A percentile compares a stretch with the other conserved stretches of the same genome.
Conservation (phyloP, 805 yeast species). For the Candida arabinofermentans region DNA sequence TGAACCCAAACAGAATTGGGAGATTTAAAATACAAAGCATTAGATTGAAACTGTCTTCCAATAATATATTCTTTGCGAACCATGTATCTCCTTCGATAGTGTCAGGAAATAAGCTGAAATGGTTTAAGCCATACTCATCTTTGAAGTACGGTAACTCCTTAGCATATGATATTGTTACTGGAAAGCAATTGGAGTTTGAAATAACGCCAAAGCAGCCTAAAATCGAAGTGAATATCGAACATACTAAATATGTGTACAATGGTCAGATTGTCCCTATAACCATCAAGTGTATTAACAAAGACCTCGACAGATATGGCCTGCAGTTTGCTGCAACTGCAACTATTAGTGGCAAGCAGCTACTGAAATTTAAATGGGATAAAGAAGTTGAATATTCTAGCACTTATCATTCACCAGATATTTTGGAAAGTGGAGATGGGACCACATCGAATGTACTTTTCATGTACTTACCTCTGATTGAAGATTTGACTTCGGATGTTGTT, state of each 20-base stretch:
- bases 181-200: constrained; percentile 19
- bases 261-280: constrained; percentile 30
- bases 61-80: constrained; percentile 14
- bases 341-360: constrained; percentile 8
- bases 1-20: constrained; percentile 23
- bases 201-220: constrained; percentile 39
- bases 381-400: constrained; percentile 5
- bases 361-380: constrained; percentile 18
- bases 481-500: constrained; percentile 9
- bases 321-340: constrained; percentile 15
- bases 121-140: constrained; percentile 7
- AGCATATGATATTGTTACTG: constrained; percentile 13
- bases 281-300: constrained; percentile 28
- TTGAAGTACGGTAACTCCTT: neutral
- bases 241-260: constrained; percentile 25
- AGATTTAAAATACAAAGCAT: constrained; percentile 20
- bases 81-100: constrained; percentile 5
- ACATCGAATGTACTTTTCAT: constrained; percentile 6
- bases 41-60: constrained; percentile 8
- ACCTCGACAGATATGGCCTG: constrained; percentile 30
- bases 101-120: constrained; percentile 8
- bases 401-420: constrained; percentile 7
- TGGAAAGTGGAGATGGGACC: constrained; percentile 5
- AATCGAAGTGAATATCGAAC: constrained; percentile 22
- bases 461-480: constrained; percentile 19